Evolutionary conservation across 306 rosid genomes (phyloP).

Genomic region (Crotalaria pallida): DNA sequence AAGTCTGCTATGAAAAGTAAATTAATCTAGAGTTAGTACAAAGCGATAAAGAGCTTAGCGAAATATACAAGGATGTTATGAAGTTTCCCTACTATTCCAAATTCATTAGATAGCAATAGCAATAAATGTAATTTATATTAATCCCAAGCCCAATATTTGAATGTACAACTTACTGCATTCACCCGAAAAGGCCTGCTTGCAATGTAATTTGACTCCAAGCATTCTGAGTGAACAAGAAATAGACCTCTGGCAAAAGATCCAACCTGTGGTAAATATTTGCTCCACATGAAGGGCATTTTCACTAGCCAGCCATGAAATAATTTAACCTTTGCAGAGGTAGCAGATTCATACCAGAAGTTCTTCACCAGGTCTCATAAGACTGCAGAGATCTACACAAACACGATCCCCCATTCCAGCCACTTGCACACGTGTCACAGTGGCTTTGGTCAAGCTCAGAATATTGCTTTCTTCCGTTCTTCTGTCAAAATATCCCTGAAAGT

Average conservation of each 20-base stretch:
- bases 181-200: slow-evolving; percentile 95
- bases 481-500: slow-evolving; percentile 81
- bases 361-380: slow-evolving; percentile 90
- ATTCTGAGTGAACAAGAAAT: slow-evolving; percentile 87
- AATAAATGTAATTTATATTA: neutral
- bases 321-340: slow-evolving; percentile 1
- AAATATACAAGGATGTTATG: neutral
- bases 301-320: neutral
- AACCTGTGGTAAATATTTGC: slow-evolving; percentile 39
- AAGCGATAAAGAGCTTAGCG: neutral
- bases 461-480: slow-evolving; percentile 58
- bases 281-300: neutral
- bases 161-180: slow-evolving; percentile 66
- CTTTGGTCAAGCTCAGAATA: slow-evolving; percentile 68
- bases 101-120: neutral
- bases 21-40: neutral
- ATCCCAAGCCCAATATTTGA: neutral
- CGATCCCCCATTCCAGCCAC: slow-evolving; percentile 93
- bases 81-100: neutral
- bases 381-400: slow-evolving; percentile 89
- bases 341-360: slow-evolving; percentile 67
- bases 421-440: slow-evolving; percentile 57
- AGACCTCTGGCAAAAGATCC: slow-evolving; percentile 93
- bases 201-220: slow-evolving; percentile 87
- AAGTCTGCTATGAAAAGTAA: neutral